Base-by-base conservation (phyloP, 148 eudicot species). In the Agrostemma githago region DNA sequence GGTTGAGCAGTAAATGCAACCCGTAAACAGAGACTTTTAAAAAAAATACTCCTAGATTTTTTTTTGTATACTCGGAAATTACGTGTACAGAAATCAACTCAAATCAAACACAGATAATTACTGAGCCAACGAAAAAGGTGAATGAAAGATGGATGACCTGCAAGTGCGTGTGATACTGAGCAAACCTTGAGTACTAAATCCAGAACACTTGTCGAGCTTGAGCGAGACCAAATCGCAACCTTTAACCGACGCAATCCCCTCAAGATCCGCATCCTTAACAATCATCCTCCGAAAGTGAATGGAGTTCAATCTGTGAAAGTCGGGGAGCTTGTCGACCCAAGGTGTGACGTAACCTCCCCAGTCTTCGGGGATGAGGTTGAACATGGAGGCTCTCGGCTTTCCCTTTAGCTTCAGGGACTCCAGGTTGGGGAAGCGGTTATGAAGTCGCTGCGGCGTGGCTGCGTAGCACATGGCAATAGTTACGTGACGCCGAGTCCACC, bases 301-400 rank as follows among this genome's bases (percentile, higher is more conserved):
- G n/a, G 77, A 72, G 48, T 84, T 85, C 68, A 96, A 76, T 19
- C 54, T 78, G 3, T 74, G 76, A 70, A 59, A 59, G 15, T 0
- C 4, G 4, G 62, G 4, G 8, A 81, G n/a, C 1, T 73, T 19
- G 26, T 68, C 58, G 34, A 88, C 79, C 98, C 98, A 94, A 0
- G 97, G 93, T 21, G 80, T 77, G 10, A 75, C 96, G n/a, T 85
- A 90, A 6, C 98, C 98, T 0, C 98, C 98, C 98, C 98, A 94
- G 77, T 91, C 90, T 58, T 88, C 90, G 0, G 98, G 97, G 1
- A 94, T 90, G 77, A 94, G 74, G 58, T 92, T 90, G 16, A 87
- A 94, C 97, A 91, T 94, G 4, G 97, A 89, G 21, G 98, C 97
- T 70, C 98, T 81, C 17, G 98, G 98, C 77, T 89, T 89, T 11